These are phyloP conservation scores for Metarhizium robertsii DNA, from an alignment of 2,329 filamentous ascomycete genomes.

Conservation along the genomic window DNA sequence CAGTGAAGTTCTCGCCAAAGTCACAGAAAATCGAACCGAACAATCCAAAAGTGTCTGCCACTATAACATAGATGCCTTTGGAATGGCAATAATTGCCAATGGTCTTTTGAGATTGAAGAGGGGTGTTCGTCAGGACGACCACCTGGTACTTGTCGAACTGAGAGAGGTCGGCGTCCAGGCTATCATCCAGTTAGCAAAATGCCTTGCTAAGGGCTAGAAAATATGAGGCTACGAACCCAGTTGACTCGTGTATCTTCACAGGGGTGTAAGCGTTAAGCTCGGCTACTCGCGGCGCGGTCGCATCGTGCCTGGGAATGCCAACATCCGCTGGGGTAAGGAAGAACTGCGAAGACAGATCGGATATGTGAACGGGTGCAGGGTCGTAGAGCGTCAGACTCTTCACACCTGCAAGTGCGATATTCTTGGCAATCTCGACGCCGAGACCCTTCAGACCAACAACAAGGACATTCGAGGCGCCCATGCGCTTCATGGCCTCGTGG, in stretches of 20 bases:
- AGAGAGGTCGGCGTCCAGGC: constrained; percentile 65
- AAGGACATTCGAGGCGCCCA: constrained; percentile 92
- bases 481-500: constrained; percentile 93
- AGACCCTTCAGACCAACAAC: constrained; percentile 87
- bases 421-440: constrained; percentile 97
- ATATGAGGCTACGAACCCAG: constrained; percentile 30
- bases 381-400: constrained; percentile 95
- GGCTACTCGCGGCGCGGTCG: constrained; percentile 80
- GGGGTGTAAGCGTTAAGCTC: constrained; percentile 97
- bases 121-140: constrained; percentile 79
- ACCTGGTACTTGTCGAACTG: constrained; percentile 88
- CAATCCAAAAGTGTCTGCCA: constrained; percentile 82
- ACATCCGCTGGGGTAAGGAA: constrained; percentile 85
- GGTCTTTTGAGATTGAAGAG: constrained; percentile 68
- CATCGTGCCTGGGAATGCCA: constrained; percentile 80
- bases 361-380: constrained; percentile 70
- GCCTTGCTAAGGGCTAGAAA: constrained; percentile 5
- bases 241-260: constrained; percentile 62
- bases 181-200: constrained; percentile 19
- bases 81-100: constrained; percentile 91
- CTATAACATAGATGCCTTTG: constrained; percentile 84
- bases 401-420: constrained; percentile 93
- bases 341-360: constrained; percentile 94
- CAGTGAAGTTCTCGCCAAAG: constrained; percentile 88
- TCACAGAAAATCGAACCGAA: constrained; percentile 97